Evolutionary conservation across 2,329 filamentous ascomycete species (phyloP), one percentile per base, ranked within the genome.

Genomic region (Botrytis medusae): DNA sequence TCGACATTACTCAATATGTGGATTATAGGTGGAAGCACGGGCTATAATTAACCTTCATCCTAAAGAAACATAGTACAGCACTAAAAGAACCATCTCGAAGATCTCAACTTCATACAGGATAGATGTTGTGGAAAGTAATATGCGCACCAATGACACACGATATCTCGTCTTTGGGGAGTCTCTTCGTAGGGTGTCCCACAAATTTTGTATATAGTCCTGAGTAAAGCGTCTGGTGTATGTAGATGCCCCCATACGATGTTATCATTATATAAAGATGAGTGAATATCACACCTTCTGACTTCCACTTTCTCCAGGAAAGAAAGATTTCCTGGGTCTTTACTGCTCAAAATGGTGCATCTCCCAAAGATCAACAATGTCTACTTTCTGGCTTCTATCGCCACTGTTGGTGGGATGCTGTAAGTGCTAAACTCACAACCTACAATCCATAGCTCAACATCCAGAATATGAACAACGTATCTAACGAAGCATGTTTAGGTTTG

Each of bases 331-430:
- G 10, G 12, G 6, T 64, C 32, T 59, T 60, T 71, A 75, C 72
- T 46, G 64, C 72, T 75, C 64, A 59, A 22, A 32, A 62, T 69
- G 64, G 29, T 69, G 46, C 70, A 72, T 34, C 63, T 76, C 25
- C 75, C 74, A 16, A 77, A 77, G 61, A 74, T 76, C 20, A 72
- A 74, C 22, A 77, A 77, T 60, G 74, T 73, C 25, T 77, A 77
- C 34, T 77, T 77, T 69, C 57, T 77, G 59, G 76, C 75, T 37
- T 71, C 74, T 10, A 74, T 74, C 64, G 74, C 74, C 51, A 75
- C 74, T 18, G 73, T 75, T 18, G 75, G 74, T 67, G 74, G 73
- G 9, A 76, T 75, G 74, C 75, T 76, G 75, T 72, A 46, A 72
- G 74, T 65, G 51, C 7, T 14, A 29, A 57, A 3, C 7, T 29